Evolutionary conservation across 345 rosid species (phyloP).

Genomic region (Rhizophora mangle): DNA sequence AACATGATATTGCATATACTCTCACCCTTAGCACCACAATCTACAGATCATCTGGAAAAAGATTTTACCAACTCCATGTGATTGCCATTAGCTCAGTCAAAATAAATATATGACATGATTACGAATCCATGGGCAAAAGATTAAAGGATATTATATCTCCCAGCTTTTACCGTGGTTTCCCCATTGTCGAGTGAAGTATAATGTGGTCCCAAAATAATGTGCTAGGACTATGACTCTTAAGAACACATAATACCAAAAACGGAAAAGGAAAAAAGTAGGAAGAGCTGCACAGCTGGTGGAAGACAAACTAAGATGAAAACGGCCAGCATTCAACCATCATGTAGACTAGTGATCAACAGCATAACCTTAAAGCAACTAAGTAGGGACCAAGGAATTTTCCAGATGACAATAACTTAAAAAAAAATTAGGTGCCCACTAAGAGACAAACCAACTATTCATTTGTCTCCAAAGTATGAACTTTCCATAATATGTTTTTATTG

Average conservation of each 20-base stretch:
- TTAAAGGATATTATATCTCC: no score
- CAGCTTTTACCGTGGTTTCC: no score
- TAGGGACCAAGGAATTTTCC: slow-evolving; percentile 6
- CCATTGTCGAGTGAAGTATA: no score
- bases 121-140: no score
- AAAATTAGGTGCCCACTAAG: not conserved
- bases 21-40: no score
- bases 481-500: slow-evolving; percentile 17
- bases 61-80: no score
- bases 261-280: not conserved
- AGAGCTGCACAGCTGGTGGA: not conserved
- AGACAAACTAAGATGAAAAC: not conserved
- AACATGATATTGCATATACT: no score
- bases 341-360: slow-evolving; percentile 2
- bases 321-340: not conserved
- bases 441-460: slow-evolving; percentile 1
- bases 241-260: not conserved
- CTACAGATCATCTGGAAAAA: no score
- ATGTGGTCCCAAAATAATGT: no score
- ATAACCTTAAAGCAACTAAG: slow-evolving; percentile 8
- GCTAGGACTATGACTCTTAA: not conserved
- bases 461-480: slow-evolving; percentile 7
- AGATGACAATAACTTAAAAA: not conserved
- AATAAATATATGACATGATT: no score
- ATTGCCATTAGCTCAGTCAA: no score